A percentile compares a stretch with the other conserved stretches of the same genome.
phyloP scores from a whole-genome alignment of 371 early-diverging fungal species.

The Mucor circinelloides region DNA sequence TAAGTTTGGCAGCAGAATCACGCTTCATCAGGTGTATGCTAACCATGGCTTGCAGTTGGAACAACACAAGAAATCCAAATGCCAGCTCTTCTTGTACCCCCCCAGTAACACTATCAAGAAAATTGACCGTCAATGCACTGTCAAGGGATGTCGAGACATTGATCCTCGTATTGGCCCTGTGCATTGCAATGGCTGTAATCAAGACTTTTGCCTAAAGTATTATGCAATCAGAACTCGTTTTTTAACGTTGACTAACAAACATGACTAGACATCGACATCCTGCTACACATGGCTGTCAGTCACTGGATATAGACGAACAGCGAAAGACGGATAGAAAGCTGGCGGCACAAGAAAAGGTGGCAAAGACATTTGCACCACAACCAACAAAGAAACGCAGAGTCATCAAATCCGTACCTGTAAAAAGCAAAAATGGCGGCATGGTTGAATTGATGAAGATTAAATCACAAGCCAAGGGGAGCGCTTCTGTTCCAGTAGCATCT shows the following conservation, averaged over 20 bases:
- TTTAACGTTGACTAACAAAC: not conserved
- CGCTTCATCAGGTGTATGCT: not conserved
- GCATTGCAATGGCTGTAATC: conserved; percentile 31
- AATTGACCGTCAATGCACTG: conserved; percentile 11
- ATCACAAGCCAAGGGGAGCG: conserved; percentile 36
- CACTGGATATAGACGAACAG: conserved; percentile 20
- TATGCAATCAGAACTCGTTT: not conserved
- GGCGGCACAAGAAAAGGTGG: conserved; percentile 32
- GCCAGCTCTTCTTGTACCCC: conserved; percentile 10
- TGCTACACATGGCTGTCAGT: conserved; percentile 28
- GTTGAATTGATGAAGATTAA: conserved; percentile 46
- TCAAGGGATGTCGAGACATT: conserved; percentile 28
- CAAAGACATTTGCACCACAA: conserved; percentile 19
- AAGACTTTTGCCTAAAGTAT: conserved; percentile 35
- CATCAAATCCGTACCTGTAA: conserved; percentile 5
- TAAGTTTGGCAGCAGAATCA: not conserved
- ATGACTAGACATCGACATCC: conserved; percentile 31
- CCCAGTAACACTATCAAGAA: not conserved
- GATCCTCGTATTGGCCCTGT: conserved; percentile 34
- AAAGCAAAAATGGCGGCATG: conserved; percentile 21
- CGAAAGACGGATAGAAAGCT: conserved; percentile 25
- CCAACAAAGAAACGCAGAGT: not conserved
- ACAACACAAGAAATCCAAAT: conserved; percentile 20
- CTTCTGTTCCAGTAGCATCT: conserved; percentile 23
- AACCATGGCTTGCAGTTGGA: conserved; percentile 18